A percentile compares a stretch with the other conserved stretches of the same genome.
These are phyloP conservation scores for Pichia deserticola DNA, from an alignment of 805 yeast species.

Conservation along the genomic window DNA sequence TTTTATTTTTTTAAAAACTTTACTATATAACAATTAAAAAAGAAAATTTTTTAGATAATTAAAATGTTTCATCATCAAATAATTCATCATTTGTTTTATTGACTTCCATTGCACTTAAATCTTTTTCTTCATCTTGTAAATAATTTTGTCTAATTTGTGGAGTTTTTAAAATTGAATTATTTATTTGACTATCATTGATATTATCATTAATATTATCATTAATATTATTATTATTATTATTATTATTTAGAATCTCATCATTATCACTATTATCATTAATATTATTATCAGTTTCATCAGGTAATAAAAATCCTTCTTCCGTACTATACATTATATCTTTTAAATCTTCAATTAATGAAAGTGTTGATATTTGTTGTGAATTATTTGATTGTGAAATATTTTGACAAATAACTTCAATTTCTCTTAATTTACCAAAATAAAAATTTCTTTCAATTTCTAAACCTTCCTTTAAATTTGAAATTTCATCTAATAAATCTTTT, in stretches of 20 bases:
- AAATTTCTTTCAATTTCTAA: constrained; percentile 81
- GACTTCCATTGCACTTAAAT: neutral
- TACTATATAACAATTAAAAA: too few species aligned
- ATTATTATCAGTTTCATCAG: constrained; percentile 25
- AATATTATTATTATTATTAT: neutral
- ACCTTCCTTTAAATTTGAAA: constrained; percentile 52
- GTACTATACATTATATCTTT: constrained; percentile 74
- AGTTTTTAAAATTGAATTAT: neutral
- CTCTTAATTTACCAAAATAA: constrained; percentile 82
- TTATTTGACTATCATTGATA: neutral
- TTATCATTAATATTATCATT: neutral
- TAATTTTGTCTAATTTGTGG: neutral
- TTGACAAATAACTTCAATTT: constrained; percentile 75
- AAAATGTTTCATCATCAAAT: constrained; percentile 11
- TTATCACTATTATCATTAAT: neutral
- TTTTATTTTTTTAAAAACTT: too few species aligned
- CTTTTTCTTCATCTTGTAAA: neutral
- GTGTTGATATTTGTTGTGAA: constrained; percentile 21
- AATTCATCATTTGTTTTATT: constrained; percentile 1
- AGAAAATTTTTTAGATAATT: neutral
- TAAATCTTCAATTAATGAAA: constrained; percentile 48
- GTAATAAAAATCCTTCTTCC: constrained; percentile 74
- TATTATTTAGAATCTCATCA: neutral
- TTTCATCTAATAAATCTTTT: constrained; percentile 49
- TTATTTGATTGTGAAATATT: constrained; percentile 35